phyloP scores from a whole-genome alignment of 2,329 filamentous ascomycete genomes.

The Diplocarpon rosae region DNA sequence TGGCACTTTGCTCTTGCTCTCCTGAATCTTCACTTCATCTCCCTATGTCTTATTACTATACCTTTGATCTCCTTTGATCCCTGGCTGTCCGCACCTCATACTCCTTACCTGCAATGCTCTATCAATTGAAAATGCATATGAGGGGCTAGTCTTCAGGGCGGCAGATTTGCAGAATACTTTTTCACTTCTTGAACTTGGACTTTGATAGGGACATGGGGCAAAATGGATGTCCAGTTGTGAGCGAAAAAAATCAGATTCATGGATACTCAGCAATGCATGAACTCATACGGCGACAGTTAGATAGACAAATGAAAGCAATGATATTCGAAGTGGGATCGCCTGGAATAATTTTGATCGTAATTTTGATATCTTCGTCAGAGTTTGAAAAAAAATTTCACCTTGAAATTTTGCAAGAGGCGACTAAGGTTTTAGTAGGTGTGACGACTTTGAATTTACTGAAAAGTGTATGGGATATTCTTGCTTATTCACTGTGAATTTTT shows the following conservation, averaged over 20 bases:
- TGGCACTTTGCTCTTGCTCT: slow-evolving; percentile 13
- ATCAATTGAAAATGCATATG: slow-evolving; percentile 6
- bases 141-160: slow-evolving; percentile 3
- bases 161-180: slow-evolving; percentile 9
- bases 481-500: too few relatives aligned
- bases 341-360: not conserved
- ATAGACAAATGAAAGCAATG: not conserved
- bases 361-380: not conserved
- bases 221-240: slow-evolving; percentile 1
- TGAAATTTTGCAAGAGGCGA: too few relatives aligned
- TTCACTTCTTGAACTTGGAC: slow-evolving; percentile 14
- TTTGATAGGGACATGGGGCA: slow-evolving; percentile 5
- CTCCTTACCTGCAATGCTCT: slow-evolving; percentile 2
- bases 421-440: not conserved
- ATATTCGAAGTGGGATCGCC: not conserved
- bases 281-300: not conserved
- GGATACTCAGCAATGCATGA: slow-evolving; percentile 4
- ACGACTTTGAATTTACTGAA: too few relatives aligned
- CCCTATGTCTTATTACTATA: slow-evolving; percentile 12
- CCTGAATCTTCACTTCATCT: slow-evolving; percentile 11
- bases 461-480: too few relatives aligned
- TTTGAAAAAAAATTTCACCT: too few relatives aligned
- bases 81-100: slow-evolving; percentile 6
- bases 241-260: not conserved
- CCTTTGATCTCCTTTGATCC: slow-evolving; percentile 11